A percentile compares a stretch with the other conserved stretches of the same genome.
phyloP scores from a whole-genome alignment of 352 stramenopile genomes.

The Phytopythium helicoides region DNA sequence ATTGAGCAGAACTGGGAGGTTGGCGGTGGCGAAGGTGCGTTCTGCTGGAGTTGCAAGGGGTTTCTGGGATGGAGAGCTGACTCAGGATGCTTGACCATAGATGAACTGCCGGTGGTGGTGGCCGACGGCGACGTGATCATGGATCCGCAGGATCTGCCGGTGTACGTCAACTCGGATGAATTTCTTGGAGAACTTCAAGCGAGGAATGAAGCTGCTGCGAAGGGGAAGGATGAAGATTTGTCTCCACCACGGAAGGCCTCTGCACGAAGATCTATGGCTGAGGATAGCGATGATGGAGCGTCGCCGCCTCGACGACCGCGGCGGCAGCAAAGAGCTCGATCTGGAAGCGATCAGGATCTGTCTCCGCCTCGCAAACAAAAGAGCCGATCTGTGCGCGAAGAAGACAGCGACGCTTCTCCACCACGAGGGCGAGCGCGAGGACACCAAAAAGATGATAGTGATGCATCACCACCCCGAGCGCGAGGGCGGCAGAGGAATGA shows the following conservation, averaged over 20 bases:
- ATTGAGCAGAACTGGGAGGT: slow-evolving; percentile 68
- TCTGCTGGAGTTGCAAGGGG: neutral
- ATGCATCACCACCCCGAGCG: slow-evolving; percentile 17
- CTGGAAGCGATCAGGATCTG: slow-evolving; percentile 14
- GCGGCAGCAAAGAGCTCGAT: neutral
- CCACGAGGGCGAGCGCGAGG: slow-evolving; percentile 9
- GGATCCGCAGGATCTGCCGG: slow-evolving; percentile 62
- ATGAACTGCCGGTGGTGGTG: slow-evolving; percentile 42
- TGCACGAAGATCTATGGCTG: slow-evolving; percentile 11
- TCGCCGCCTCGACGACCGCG: slow-evolving; percentile 27
- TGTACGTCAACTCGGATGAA: slow-evolving; percentile 71
- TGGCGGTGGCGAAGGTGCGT: slow-evolving; percentile 42
- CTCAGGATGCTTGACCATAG: slow-evolving; percentile 10
- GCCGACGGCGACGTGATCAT: slow-evolving; percentile 44
- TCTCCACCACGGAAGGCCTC: slow-evolving; percentile 46
- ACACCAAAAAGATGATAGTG: slow-evolving; percentile 6
- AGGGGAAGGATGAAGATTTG: slow-evolving; percentile 25
- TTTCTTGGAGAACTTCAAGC: slow-evolving; percentile 50
- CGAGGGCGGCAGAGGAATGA: slow-evolving; percentile 2
- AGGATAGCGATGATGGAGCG: slow-evolving; percentile 15
- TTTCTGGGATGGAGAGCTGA: too few relatives aligned
- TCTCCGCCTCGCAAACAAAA: slow-evolving; percentile 25
- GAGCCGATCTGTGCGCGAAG: neutral
- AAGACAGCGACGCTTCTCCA: slow-evolving; percentile 28
- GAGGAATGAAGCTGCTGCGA: slow-evolving; percentile 15